Evolutionary conservation across 1,284 basidiomycete species (phyloP), one percentile per base, ranked within the genome.

Genomic region (Takashimella tepidaria): DNA sequence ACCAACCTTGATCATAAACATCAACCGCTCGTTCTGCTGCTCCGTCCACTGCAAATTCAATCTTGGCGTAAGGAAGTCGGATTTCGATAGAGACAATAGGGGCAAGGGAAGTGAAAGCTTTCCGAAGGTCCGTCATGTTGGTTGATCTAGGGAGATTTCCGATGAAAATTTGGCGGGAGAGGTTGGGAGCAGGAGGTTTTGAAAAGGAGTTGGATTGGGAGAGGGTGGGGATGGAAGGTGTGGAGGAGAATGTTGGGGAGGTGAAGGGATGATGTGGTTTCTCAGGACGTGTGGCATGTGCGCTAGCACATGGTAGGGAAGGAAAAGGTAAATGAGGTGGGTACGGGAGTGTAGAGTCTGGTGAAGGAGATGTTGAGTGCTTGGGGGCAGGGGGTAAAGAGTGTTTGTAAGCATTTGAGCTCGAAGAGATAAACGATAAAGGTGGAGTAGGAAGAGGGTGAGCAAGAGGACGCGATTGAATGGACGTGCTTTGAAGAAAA

Each of bases 371-470:
- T 37, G 31, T 37, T 37, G 8, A 8, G 31, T 8, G 31, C 16
- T 37, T 37, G 31, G 31, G 31, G n/a, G n/a, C n/a, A n/a, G n/a
- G n/a, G 16, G 31, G 31, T 8, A 37, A 16, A 37, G 31, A 37
- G 31, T 37, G 31, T n/a, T n/a, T n/a, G n/a, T n/a, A n/a, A n/a
- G n/a, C n/a, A n/a, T n/a, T n/a, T n/a, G n/a, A n/a, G n/a, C n/a
- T 8, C 31, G 8, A 44, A 20, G 40, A 50, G 20, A 51, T 53
- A 53, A 20, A 41, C 19, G 20, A 47, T 55, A 26, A 58, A 8
- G 22, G 51, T 47, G 47, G 31, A 37, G 31, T 37, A 16, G 31
- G 31, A 16, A 52, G 23, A 49, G 21, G 48, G 49, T 41, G 24
- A 55, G n/a, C n/a, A n/a, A 23, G 26, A 51, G 42, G 26, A 49